Evolutionary conservation across 2,329 filamentous ascomycete genomes (phyloP).

Genomic region (Penicillium fuscoglaucum): DNA sequence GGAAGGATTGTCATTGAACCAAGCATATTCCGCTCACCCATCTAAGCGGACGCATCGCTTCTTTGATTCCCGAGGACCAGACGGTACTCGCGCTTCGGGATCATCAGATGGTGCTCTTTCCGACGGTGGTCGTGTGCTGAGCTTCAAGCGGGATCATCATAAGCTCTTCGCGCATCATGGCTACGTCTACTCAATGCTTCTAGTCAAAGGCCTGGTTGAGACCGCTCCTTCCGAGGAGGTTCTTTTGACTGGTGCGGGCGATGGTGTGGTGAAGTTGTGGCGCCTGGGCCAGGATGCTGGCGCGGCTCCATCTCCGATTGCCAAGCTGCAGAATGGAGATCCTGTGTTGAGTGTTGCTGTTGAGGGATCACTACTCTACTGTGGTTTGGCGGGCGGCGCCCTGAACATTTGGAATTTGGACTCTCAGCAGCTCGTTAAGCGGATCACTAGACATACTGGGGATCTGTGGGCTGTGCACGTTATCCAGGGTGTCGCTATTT

Average conservation of each 20-base stretch:
- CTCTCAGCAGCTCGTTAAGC: conserved; percentile 83
- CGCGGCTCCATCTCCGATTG: conserved; percentile 68
- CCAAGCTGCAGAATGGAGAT: conserved; percentile 63
- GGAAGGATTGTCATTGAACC: conserved; percentile 61
- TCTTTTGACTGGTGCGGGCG: conserved; percentile 85
- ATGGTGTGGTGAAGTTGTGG: conserved; percentile 96
- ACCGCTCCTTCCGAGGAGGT: conserved; percentile 69
- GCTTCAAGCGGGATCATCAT: conserved; percentile 79
- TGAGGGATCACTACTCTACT: conserved; percentile 90
- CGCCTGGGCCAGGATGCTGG: conserved; percentile 61
- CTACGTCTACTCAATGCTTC: conserved; percentile 94
- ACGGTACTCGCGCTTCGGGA: conserved; percentile 74
- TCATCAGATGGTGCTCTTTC: conserved; percentile 55
- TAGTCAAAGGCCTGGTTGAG: conserved; percentile 71
- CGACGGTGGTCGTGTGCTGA: conserved; percentile 66
- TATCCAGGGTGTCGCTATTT: conserved; percentile 81
- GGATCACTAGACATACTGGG: conserved; percentile 75
- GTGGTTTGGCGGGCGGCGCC: conserved; percentile 80
- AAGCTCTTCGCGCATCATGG: conserved; percentile 90
- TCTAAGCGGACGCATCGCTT: conserved; percentile 80
- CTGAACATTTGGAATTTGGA: conserved; percentile 97
- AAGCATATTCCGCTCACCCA: conserved; percentile 68
- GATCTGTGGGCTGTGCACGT: conserved; percentile 87
- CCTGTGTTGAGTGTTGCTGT: conserved; percentile 75
- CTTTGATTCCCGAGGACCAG: conserved; percentile 86